Percentiles rank a stretch among this genome's conserved stretches.
phyloP scores from a whole-genome alignment of 2,329 filamentous ascomycete genomes.

The Verticillium isaacii region DNA sequence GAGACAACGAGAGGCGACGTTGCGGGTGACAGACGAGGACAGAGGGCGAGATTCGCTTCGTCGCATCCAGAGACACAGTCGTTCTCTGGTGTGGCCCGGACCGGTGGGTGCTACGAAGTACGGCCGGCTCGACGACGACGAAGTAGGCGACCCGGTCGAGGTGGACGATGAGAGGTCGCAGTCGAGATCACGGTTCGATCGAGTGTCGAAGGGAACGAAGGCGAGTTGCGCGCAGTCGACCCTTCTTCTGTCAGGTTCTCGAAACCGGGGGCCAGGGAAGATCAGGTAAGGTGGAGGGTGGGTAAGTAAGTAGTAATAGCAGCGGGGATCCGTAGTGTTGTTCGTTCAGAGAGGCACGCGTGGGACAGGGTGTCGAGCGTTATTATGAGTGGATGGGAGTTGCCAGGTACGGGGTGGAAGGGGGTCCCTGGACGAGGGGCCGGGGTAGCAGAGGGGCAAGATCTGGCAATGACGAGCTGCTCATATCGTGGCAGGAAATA shows the following conservation, averaged over 20 bases:
- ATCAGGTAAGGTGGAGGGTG: background rate
- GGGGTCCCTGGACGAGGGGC: background rate
- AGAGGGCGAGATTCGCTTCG: background rate
- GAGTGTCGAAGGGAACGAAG: background rate
- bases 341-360: background rate
- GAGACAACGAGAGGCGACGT: background rate
- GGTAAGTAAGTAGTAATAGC: background rate
- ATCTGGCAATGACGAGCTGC: conserved; percentile 4
- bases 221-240: background rate
- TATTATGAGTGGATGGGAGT: conserved; percentile 1
- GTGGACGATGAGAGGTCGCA: background rate
- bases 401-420: conserved; percentile 1
- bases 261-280: background rate
- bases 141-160: background rate
- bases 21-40: background rate
- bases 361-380: background rate
- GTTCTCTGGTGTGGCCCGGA: background rate
- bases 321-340: background rate
- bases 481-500: conserved; percentile 1
- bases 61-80: conserved; percentile 9
- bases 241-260: background rate
- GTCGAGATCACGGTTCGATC: background rate
- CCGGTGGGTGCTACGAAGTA: background rate
- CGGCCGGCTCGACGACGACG: conserved; percentile 1
- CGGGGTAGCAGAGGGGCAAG: conserved; percentile 1